Percentiles rank a stretch among this genome's conserved stretches.
phyloP scores from a whole-genome alignment of 2,329 filamentous ascomycete genomes.

The Geosmithia morbida region DNA sequence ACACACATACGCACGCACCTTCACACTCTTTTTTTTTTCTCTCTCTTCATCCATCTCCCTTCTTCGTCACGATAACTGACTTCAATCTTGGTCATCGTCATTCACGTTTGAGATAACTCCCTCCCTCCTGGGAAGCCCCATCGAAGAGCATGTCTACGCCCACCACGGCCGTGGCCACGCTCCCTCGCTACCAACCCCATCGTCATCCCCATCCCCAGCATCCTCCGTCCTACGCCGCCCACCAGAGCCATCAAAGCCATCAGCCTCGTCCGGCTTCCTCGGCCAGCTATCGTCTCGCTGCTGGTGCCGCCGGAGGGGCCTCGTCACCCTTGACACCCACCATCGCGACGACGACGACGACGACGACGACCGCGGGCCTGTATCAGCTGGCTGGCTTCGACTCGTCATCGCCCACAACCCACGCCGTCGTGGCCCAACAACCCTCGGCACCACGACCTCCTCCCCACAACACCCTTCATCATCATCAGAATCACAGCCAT shows the following conservation, averaged over 20 bases:
- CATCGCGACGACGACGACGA: conserved; percentile 1
- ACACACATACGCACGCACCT: too few relatives aligned
- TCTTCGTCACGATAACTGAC: too few relatives aligned
- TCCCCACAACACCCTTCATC: not conserved
- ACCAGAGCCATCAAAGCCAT: conserved; percentile 32
- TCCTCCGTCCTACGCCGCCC: conserved; percentile 46
- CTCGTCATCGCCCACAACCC: not conserved
- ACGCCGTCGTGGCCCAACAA: not conserved
- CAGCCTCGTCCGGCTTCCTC: conserved; percentile 10
- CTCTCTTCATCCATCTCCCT: too few relatives aligned
- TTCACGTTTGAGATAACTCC: not conserved
- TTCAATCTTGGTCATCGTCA: not conserved
- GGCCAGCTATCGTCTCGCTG: conserved; percentile 15
- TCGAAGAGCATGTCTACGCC: conserved; percentile 57
- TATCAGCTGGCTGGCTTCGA: conserved; percentile 1
- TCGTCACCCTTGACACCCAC: conserved; percentile 7
- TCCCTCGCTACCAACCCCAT: conserved; percentile 53
- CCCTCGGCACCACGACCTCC: not conserved
- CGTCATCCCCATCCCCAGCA: conserved; percentile 51
- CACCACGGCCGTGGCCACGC: conserved; percentile 59
- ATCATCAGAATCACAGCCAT: not conserved
- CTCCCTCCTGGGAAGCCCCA: too few relatives aligned
- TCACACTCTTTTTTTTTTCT: too few relatives aligned
- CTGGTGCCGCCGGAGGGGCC: conserved; percentile 4
- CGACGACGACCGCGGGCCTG: conserved; percentile 1